These are phyloP conservation scores for Ceratobasidium sp. DNA, from an alignment of 1,284 basidiomycete species.

Conservation along the genomic window DNA sequence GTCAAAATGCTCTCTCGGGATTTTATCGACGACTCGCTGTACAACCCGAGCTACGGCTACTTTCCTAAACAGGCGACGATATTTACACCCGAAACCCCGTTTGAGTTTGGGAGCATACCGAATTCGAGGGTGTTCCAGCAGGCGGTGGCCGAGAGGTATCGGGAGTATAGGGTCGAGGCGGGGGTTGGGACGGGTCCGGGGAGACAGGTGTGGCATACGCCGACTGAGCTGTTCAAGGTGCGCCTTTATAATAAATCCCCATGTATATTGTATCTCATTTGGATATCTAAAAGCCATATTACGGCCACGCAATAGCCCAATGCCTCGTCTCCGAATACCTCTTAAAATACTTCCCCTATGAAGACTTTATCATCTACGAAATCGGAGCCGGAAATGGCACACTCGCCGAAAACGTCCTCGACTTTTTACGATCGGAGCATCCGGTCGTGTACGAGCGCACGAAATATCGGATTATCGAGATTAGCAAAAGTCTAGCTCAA, in stretches of 20 bases:
- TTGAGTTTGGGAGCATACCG: conserved; percentile 79
- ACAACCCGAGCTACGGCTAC: conserved; percentile 98
- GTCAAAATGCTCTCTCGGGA: conserved; percentile 97
- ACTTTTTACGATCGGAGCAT: conserved; percentile 82
- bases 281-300: conserved; percentile 80
- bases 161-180: conserved; percentile 68
- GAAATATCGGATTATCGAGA: conserved; percentile 94
- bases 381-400: conserved; percentile 98
- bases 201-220: conserved; percentile 98
- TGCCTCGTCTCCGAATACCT: conserved; percentile 94
- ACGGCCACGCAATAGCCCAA: conserved; percentile 90
- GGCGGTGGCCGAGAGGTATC: conserved; percentile 82
- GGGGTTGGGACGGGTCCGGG: conserved; percentile 76
- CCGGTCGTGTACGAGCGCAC: conserved; percentile 95
- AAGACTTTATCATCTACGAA: conserved; percentile 96
- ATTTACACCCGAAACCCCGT: conserved; percentile 76
- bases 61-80: conserved; percentile 94
- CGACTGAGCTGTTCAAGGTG: conserved; percentile 97
- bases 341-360: conserved; percentile 94
- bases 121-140: conserved; percentile 86
- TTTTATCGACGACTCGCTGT: conserved; percentile 96
- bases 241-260: conserved; percentile 52
- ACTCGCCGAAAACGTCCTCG: conserved; percentile 88
- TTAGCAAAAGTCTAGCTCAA: conserved; percentile 82
- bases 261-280: neutral